Conservation (phyloP, 108 stramenopile genomes). For the Pelagomonas calceolata region DNA sequence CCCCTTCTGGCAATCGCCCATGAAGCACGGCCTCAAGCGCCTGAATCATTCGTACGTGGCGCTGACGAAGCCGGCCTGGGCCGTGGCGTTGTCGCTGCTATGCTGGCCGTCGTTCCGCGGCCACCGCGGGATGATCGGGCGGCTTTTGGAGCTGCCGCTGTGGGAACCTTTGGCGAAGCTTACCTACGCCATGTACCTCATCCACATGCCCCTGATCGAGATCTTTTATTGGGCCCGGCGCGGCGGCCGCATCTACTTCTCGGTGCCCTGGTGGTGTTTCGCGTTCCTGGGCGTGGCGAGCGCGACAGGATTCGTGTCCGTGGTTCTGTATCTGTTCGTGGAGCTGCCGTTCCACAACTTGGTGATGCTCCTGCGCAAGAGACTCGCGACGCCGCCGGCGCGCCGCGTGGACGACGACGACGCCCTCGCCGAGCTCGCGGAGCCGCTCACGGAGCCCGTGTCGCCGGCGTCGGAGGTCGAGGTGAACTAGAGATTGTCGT, state of each 20-base stretch:
- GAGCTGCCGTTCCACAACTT: conserved; percentile 12
- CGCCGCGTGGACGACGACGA: too few species aligned
- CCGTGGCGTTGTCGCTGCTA: conserved; percentile 3
- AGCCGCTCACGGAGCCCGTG: too few species aligned
- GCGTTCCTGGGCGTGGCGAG: background rate
- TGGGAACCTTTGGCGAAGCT: conserved; percentile 9
- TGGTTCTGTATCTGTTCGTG: conserved; percentile 10
- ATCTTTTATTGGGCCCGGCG: background rate
- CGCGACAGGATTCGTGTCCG: background rate
- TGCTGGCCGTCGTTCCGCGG: background rate
- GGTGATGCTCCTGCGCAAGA: background rate
- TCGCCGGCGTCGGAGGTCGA: too few species aligned
- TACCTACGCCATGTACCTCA: conserved; percentile 9
- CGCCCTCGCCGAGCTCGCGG: too few species aligned
- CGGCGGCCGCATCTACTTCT: background rate
- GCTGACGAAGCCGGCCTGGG: background rate
- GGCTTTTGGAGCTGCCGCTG: background rate
- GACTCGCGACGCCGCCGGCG: too few species aligned
- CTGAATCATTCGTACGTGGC: background rate
- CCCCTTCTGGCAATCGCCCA: background rate
- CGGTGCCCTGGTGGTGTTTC: background rate
- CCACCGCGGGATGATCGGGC: background rate
- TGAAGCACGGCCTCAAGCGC: background rate
- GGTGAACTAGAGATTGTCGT: too few species aligned
- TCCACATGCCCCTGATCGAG: background rate